Evolutionary conservation across 208 protist species (phyloP).

Genomic region (Leishmania major): DNA sequence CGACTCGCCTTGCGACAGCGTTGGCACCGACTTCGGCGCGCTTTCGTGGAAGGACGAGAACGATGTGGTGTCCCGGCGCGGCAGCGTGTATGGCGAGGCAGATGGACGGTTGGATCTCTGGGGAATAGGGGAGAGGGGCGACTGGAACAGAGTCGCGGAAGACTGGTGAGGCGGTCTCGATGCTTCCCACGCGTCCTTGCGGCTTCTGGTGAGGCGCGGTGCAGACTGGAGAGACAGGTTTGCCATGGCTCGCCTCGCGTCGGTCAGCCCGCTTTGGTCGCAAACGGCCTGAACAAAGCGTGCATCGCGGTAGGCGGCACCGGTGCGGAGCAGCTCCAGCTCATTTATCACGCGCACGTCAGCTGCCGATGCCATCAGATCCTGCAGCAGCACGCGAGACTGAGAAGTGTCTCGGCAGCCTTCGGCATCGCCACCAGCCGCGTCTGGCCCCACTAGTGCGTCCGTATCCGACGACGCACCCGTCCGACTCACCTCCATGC

Average conservation of each 20-base stretch:
- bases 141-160: not conserved
- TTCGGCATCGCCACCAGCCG: not conserved
- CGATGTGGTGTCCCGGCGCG: constrained; percentile 6
- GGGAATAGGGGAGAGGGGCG: constrained; percentile 25
- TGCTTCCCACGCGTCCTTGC: not conserved
- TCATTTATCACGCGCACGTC: constrained; percentile 72
- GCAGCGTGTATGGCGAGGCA: constrained; percentile 21
- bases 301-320: constrained; percentile 41
- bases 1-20: constrained; percentile 11
- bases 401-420: constrained; percentile 13
- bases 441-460: not conserved
- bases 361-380: constrained; percentile 52
- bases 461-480: not conserved
- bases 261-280: constrained; percentile 10
- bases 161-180: not conserved
- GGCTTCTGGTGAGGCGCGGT: constrained; percentile 17
- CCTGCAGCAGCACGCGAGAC: constrained; percentile 16
- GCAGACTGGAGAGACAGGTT: constrained; percentile 35
- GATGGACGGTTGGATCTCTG: constrained; percentile 12
- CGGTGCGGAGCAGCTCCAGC: constrained; percentile 66
- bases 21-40: constrained; percentile 2
- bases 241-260: constrained; percentile 28
- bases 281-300: constrained; percentile 30
- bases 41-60: not conserved
- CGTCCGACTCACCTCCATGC: not conserved